Evolutionary conservation across 108 stramenopile species (phyloP).

Genomic region (Skeletonema potamos): DNA sequence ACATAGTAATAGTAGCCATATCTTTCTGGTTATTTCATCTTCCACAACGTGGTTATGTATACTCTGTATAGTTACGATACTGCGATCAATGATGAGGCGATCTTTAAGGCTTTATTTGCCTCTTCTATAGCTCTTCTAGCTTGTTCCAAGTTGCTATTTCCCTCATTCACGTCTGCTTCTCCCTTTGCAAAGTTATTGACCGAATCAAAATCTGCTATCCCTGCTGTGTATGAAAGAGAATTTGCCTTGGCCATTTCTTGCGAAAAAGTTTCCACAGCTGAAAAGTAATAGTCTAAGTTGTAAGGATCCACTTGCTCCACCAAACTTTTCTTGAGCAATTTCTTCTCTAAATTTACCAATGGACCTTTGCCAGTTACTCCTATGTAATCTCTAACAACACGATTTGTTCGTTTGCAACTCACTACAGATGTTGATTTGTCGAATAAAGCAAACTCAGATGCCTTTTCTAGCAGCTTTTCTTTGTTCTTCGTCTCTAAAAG

Average conservation of each 20-base stretch:
- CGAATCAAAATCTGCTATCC: constrained; percentile 69
- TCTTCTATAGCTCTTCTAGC: constrained; percentile 56
- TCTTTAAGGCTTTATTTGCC: constrained; percentile 56
- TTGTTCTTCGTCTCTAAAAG: constrained; percentile 79
- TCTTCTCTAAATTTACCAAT: constrained; percentile 66
- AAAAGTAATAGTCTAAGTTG: constrained; percentile 57
- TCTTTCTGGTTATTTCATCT: background rate
- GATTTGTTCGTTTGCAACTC: constrained; percentile 69
- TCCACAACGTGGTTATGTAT: background rate
- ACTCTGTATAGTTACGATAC: background rate
- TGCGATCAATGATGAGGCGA: constrained; percentile 34
- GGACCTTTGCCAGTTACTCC: constrained; percentile 80
- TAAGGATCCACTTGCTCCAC: constrained; percentile 60
- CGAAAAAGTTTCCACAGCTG: constrained; percentile 57
- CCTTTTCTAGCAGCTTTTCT: constrained; percentile 75
- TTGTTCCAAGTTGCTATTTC: constrained; percentile 58
- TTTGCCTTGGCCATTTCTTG: constrained; percentile 59
- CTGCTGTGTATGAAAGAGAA: constrained; percentile 67
- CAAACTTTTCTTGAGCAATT: constrained; percentile 44
- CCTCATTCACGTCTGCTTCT: constrained; percentile 27
- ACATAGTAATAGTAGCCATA: too few species aligned
- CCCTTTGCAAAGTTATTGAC: constrained; percentile 76
- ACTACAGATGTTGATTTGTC: constrained; percentile 71
- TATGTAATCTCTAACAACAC: constrained; percentile 70
- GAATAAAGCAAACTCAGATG: constrained; percentile 72